Evolutionary conservation across 192 early-diverging fungal genomes (phyloP).

Genomic region (Coemansia sp.): DNA sequence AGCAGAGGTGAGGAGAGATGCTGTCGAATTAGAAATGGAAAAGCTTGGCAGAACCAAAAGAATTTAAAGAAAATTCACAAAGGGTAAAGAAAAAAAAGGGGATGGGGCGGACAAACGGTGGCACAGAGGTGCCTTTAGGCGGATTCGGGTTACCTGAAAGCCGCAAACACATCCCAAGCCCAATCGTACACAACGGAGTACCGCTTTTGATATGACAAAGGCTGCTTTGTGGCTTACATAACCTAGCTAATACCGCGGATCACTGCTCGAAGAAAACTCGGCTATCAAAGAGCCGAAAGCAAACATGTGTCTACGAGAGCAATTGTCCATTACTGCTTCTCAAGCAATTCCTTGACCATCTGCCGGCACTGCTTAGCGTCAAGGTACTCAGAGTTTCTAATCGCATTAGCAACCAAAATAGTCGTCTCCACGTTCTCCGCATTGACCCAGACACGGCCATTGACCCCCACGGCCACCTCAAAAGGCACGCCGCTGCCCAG

Average conservation of each 20-base stretch:
- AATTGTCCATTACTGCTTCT: conserved; percentile 16
- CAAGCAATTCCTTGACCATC: conserved; percentile 55
- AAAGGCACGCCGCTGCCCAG: conserved; percentile 75
- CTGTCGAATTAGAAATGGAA: background rate
- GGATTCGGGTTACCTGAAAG: background rate
- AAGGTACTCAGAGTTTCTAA: conserved; percentile 72
- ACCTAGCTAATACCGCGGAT: background rate
- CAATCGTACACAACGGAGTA: background rate
- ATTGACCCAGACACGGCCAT: conserved; percentile 93
- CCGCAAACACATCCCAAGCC: background rate
- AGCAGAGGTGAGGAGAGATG: background rate
- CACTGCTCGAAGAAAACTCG: background rate
- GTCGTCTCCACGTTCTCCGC: conserved; percentile 61
- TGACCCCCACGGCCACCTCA: conserved; percentile 88
- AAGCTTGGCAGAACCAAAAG: background rate
- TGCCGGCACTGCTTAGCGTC: conserved; percentile 56
- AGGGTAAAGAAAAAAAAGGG: background rate
- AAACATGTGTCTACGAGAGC: background rate
- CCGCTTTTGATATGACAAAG: background rate
- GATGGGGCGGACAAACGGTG: background rate
- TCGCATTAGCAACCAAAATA: conserved; percentile 66
- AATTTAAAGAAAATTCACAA: conserved; percentile 7
- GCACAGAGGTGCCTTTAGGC: background rate
- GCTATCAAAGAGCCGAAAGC: background rate
- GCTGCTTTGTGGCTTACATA: background rate